These are phyloP conservation scores for Ophiostoma sp. DNA, from an alignment of 2,329 filamentous ascomycete genomes.

Conservation along the genomic window DNA sequence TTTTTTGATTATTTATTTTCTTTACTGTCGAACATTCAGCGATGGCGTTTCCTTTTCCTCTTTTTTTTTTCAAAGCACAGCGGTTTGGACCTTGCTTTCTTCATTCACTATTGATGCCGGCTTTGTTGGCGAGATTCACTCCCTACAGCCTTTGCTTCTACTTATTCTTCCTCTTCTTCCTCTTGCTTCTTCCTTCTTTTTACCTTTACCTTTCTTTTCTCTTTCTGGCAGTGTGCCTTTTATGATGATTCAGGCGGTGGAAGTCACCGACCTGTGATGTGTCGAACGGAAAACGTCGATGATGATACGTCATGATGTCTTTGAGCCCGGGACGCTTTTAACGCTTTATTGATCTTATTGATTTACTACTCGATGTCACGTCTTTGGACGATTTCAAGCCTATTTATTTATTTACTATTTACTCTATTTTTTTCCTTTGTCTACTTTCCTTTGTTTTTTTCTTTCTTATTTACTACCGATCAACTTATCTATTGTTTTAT, in stretches of 20 bases:
- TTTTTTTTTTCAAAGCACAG: slow-evolving; percentile 23
- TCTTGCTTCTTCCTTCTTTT: not conserved
- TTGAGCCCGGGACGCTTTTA: slow-evolving; percentile 23
- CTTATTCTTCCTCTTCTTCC: not conserved
- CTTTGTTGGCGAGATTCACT: not conserved
- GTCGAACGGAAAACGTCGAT: slow-evolving; percentile 21
- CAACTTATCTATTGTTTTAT: not conserved
- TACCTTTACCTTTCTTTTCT: not conserved
- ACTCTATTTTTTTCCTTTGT: slow-evolving; percentile 6
- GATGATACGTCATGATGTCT: slow-evolving; percentile 17
- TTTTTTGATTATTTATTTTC: slow-evolving; percentile 19
- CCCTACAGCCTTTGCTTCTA: not conserved
- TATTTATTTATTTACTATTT: slow-evolving; percentile 17
- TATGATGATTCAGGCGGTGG: slow-evolving; percentile 6
- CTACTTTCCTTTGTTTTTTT: slow-evolving; percentile 13
- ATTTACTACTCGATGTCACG: slow-evolving; percentile 14
- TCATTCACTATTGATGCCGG: not conserved
- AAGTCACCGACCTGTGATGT: slow-evolving; percentile 10
- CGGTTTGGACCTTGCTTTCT: slow-evolving; percentile 6
- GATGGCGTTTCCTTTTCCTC: slow-evolving; percentile 30
- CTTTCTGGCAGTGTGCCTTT: slow-evolving; percentile 14
- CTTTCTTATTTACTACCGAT: not conserved
- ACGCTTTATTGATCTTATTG: slow-evolving; percentile 14
- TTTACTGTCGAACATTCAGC: slow-evolving; percentile 30
- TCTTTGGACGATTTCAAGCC: slow-evolving; percentile 15